Conservation (phyloP, 345 rosid genomes). For the Sonneratia caseolaris region DNA sequence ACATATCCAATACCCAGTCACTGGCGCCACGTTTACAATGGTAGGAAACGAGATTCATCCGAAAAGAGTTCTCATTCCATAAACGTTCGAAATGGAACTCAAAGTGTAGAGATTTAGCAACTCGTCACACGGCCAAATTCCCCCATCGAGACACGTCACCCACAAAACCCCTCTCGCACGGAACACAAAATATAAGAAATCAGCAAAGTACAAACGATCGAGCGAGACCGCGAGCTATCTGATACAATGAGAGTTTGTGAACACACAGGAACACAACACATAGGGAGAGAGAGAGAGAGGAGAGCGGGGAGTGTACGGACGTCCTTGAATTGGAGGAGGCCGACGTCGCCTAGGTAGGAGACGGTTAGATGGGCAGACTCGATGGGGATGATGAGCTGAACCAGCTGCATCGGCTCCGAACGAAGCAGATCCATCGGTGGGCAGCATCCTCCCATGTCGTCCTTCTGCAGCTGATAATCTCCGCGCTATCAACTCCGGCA, state of each 20-base stretch:
- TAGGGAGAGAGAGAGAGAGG: neutral
- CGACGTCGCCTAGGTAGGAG: slow-evolving; percentile 86
- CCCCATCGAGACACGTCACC: neutral
- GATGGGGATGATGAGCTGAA: slow-evolving; percentile 82
- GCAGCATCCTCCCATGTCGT: slow-evolving; percentile 56
- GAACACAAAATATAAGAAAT: neutral
- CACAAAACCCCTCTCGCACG: neutral
- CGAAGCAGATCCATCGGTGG: slow-evolving; percentile 94
- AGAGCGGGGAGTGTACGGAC: slow-evolving; percentile 33
- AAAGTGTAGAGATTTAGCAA: neutral
- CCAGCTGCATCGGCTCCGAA: slow-evolving; percentile 93
- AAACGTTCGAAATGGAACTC: neutral
- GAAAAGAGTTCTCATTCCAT: neutral
- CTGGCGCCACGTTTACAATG: neutral
- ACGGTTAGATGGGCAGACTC: slow-evolving; percentile 87
- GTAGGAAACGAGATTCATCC: neutral
- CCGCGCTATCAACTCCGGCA: neutral
- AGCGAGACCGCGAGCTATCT: neutral
- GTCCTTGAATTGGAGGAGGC: slow-evolving; percentile 92
- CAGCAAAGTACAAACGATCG: neutral
- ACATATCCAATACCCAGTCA: neutral
- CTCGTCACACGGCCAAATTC: neutral
- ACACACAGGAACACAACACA: neutral
- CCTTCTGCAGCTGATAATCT: neutral
- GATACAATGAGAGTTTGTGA: neutral